A percentile compares a stretch with the other conserved stretches of the same genome.
These are phyloP conservation scores for Colletotrichum sp. DNA, from an alignment of 2,329 filamentous ascomycete species.

Conservation along the genomic window DNA sequence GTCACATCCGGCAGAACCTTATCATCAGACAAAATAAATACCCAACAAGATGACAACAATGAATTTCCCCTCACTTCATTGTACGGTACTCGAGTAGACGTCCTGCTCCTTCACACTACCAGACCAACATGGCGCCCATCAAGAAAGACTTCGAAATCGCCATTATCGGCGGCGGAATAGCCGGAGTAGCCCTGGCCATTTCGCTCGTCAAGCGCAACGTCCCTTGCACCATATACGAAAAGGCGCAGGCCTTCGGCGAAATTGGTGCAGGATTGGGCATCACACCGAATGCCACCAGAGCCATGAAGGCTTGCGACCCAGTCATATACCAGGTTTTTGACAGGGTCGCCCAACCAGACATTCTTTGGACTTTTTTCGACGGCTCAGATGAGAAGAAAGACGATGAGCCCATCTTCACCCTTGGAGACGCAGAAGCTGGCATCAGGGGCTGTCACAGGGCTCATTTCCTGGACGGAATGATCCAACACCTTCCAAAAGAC, in stretches of 20 bases:
- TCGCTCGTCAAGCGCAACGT: constrained; percentile 45
- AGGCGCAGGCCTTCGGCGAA: constrained; percentile 44
- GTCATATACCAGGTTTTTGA: constrained; percentile 41
- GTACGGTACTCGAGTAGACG: neutral
- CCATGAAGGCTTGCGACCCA: constrained; percentile 34
- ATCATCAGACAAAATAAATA: neutral
- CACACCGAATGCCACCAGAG: constrained; percentile 52
- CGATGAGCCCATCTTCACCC: neutral
- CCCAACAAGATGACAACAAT: neutral
- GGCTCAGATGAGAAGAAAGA: neutral
- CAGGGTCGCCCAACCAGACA: constrained; percentile 25
- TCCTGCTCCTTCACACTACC: neutral
- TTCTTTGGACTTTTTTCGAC: constrained; percentile 22
- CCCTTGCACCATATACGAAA: constrained; percentile 51
- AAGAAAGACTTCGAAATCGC: constrained; percentile 35
- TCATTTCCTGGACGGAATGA: constrained; percentile 36
- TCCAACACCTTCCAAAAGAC: constrained; percentile 37
- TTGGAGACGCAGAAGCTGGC: neutral
- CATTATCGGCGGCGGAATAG: constrained; percentile 57
- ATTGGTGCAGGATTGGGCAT: constrained; percentile 58
- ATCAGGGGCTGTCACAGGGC: constrained; percentile 7
- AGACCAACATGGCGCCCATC: neutral
- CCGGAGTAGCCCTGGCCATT: constrained; percentile 52
- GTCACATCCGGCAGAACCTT: neutral
- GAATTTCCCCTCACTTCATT: neutral